A percentile compares a stretch with the other conserved stretches of the same genome.
Evolutionary conservation across 805 yeast genomes (phyloP).

Genomic region (Metahyphopichia silvanorum): DNA sequence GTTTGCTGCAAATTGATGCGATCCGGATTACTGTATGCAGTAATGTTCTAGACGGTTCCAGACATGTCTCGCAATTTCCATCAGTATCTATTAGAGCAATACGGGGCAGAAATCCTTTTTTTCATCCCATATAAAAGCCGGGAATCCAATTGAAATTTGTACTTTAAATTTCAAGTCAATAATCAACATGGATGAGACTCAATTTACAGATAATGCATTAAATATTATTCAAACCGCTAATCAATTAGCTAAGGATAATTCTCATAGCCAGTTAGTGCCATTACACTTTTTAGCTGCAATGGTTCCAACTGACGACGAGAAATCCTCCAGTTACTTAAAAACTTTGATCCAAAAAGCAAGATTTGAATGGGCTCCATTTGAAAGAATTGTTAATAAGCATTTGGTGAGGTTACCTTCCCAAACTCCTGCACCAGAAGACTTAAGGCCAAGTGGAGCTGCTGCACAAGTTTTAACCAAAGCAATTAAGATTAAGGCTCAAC

Average conservation of each 20-base stretch:
- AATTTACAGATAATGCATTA: constrained; percentile 92
- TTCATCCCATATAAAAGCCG: not conserved
- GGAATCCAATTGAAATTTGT: not conserved
- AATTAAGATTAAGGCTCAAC: constrained; percentile 73
- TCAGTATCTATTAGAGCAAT: not conserved
- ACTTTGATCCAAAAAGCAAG: constrained; percentile 83
- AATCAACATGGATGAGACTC: constrained; percentile 56
- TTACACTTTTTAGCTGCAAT: constrained; percentile 88
- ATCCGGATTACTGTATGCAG: no score
- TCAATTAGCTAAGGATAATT: constrained; percentile 71
- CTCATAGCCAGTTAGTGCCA: constrained; percentile 62
- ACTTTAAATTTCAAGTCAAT: not conserved
- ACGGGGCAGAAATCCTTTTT: not conserved
- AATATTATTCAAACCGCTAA: constrained; percentile 75
- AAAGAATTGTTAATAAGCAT: constrained; percentile 74
- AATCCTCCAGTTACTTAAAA: constrained; percentile 63
- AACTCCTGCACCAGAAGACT: constrained; percentile 82
- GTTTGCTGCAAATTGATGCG: no score
- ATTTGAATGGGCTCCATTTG: constrained; percentile 80
- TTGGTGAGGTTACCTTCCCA: constrained; percentile 86
- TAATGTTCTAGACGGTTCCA: constrained; percentile 3
- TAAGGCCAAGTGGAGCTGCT: constrained; percentile 71
- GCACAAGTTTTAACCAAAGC: constrained; percentile 75
- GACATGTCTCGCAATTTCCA: constrained; percentile 1
- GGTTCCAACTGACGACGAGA: constrained; percentile 82